A percentile compares a stretch with the other conserved stretches of the same genome.
Conservation (phyloP, 352 stramenopile genomes). For the Phytopythium litorale region DNA sequence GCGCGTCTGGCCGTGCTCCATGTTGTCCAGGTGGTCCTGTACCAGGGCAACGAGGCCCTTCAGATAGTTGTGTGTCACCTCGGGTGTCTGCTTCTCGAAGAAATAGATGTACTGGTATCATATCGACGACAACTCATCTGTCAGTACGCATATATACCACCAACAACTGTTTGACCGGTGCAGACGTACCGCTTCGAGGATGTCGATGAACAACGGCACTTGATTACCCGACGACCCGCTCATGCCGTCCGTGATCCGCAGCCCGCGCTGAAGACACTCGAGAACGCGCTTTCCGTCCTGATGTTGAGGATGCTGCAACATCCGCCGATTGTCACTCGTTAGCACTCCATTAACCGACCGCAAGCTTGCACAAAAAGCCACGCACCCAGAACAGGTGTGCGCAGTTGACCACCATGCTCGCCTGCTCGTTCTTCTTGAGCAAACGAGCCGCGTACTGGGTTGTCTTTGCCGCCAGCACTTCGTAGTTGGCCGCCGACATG, state of each 20-base stretch:
- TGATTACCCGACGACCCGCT: slow-evolving; percentile 69
- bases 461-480: slow-evolving; percentile 95
- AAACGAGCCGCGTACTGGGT: slow-evolving; percentile 96
- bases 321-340: slow-evolving; percentile 5
- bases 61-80: slow-evolving; percentile 72
- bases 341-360: background rate
- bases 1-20: slow-evolving; percentile 62
- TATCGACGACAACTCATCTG: slow-evolving; percentile 1
- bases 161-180: too few species aligned
- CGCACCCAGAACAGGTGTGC: slow-evolving; percentile 95
- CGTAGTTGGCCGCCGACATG: slow-evolving; percentile 90
- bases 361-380: slow-evolving; percentile 1
- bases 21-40: slow-evolving; percentile 93
- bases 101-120: slow-evolving; percentile 90
- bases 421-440: slow-evolving; percentile 96
- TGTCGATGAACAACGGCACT: slow-evolving; percentile 95
- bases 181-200: slow-evolving; percentile 84
- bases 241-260: slow-evolving; percentile 95
- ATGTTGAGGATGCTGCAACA: slow-evolving; percentile 59
- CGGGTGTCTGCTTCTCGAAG: slow-evolving; percentile 81
- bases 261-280: slow-evolving; percentile 95
- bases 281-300: slow-evolving; percentile 92
- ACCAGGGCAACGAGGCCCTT: slow-evolving; percentile 80
- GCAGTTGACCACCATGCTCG: slow-evolving; percentile 92
- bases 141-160: too few species aligned